Conservation (phyloP, 768 basidiomycete species). For the Tricholoma sp. region DNA sequence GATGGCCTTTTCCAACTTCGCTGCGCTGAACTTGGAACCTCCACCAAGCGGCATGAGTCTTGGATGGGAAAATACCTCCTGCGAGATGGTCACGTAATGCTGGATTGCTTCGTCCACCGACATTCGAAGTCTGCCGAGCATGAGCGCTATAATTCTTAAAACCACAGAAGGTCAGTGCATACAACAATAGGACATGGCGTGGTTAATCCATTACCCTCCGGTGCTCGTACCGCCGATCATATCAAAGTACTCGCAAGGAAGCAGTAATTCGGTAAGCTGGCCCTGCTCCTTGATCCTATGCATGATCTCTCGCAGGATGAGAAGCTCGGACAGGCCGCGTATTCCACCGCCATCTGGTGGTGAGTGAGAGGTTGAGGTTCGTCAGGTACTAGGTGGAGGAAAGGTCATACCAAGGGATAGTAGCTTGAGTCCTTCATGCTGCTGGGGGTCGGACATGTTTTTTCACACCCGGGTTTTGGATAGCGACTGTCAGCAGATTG, state of each 20-base stretch:
- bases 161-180: neutral
- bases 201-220: constrained; percentile 12
- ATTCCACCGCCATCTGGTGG: constrained; percentile 7
- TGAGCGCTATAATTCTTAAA: constrained; percentile 17
- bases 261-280: neutral
- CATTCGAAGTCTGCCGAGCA: constrained; percentile 23
- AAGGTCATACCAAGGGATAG: too few species aligned
- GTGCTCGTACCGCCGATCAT: constrained; percentile 21
- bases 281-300: neutral
- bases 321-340: constrained; percentile 2
- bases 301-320: constrained; percentile 7
- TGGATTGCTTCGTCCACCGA: constrained; percentile 16
- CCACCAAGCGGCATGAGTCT: neutral
- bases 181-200: neutral
- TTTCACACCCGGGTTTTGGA: too few species aligned
- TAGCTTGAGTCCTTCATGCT: too few species aligned
- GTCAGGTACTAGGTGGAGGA: too few species aligned
- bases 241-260: constrained; percentile 22
- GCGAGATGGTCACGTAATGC: constrained; percentile 11
- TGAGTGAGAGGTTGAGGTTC: too few species aligned
- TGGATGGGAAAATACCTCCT: neutral
- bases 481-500: too few species aligned
- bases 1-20: neutral
- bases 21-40: constrained; percentile 5
- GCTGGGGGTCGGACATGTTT: too few species aligned